phyloP scores from a whole-genome alignment of 2,329 filamentous ascomycete species.

The Ciborinia camelliae region DNA sequence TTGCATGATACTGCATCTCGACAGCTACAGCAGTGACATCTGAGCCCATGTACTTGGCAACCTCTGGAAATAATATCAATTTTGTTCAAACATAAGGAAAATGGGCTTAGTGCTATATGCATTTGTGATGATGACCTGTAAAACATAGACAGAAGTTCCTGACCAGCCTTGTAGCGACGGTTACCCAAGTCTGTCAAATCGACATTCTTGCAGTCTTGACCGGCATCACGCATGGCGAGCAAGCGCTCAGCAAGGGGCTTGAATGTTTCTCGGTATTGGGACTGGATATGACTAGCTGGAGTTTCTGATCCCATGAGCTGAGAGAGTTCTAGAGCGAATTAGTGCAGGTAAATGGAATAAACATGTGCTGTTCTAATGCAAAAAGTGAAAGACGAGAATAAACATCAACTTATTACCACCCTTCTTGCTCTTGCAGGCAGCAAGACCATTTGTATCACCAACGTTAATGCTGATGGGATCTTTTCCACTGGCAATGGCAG shows the following conservation, averaged over 20 bases:
- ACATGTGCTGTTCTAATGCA: slow-evolving; percentile 15
- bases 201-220: slow-evolving; percentile 12
- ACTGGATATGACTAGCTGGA: slow-evolving; percentile 2
- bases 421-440: slow-evolving; percentile 12
- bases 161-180: slow-evolving; percentile 16
- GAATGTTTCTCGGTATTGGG: slow-evolving; percentile 8
- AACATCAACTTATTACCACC: slow-evolving; percentile 18
- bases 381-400: slow-evolving; percentile 13
- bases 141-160: slow-evolving; percentile 14
- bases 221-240: slow-evolving; percentile 9
- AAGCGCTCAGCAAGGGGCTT: slow-evolving; percentile 14
- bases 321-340: background rate
- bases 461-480: slow-evolving; percentile 39
- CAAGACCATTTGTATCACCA: slow-evolving; percentile 23
- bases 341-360: background rate
- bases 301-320: slow-evolving; percentile 5
- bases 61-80: slow-evolving; percentile 10
- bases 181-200: slow-evolving; percentile 9
- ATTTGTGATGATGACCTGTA: background rate
- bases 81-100: background rate
- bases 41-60: slow-evolving; percentile 27
- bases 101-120: background rate
- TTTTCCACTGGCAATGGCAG: slow-evolving; percentile 32
- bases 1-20: slow-evolving; percentile 25
- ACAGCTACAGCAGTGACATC: slow-evolving; percentile 29